Percentiles rank a stretch among this genome's conserved stretches.
phyloP scores from a whole-genome alignment of 106 monocot species.

The Gastrodia elata region DNA sequence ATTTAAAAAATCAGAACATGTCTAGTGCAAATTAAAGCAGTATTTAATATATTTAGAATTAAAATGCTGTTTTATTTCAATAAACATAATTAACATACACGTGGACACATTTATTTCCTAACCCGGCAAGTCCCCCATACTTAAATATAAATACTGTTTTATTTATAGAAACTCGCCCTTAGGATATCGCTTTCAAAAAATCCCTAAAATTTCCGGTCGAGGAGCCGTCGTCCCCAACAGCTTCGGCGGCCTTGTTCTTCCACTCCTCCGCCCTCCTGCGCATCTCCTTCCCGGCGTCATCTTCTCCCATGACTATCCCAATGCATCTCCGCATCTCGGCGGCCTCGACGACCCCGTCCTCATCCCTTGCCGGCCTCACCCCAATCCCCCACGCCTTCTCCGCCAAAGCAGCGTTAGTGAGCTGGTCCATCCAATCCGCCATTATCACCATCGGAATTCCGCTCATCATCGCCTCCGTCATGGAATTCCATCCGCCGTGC shows the following conservation, averaged over 20 bases:
- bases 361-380: neutral
- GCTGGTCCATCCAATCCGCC: conserved; percentile 8
- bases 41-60: too few species aligned
- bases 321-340: conserved; percentile 6
- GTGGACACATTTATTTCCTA: too few species aligned
- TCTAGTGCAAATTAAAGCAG: too few species aligned
- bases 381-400: conserved; percentile 6
- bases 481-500: conserved; percentile 15
- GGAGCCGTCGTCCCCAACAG: neutral
- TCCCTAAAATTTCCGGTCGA: neutral
- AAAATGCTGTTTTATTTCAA: too few species aligned
- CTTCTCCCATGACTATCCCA: conserved; percentile 5
- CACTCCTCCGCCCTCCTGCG: neutral
- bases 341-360: neutral
- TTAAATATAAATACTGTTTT: neutral
- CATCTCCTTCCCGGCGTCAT: neutral
- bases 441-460: conserved; percentile 4
- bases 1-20: too few species aligned
- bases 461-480: conserved; percentile 1
- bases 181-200: neutral
- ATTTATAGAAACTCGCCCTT: neutral
- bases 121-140: too few species aligned
- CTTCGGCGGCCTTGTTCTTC: neutral
- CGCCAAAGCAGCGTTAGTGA: neutral
- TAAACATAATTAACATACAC: too few species aligned